Percentiles rank a stretch among this genome's conserved stretches.
Conservation (phyloP, 768 basidiomycete genomes). For the Tremella mesenterica region DNA sequence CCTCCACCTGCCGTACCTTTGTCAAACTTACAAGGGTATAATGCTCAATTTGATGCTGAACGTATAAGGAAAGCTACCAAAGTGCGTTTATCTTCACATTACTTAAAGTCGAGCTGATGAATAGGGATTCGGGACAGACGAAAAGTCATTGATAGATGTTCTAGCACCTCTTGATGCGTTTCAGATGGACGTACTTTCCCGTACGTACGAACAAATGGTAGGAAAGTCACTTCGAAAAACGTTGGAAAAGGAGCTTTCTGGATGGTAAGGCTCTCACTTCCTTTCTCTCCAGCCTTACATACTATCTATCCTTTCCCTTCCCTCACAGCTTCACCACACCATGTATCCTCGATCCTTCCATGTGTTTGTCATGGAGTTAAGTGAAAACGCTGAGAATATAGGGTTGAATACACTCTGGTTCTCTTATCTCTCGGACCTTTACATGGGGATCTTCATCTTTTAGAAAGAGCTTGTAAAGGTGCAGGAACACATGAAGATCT, state of each 20-base stretch:
- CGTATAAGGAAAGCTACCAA: conserved; percentile 46
- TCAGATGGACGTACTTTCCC: conserved; percentile 39
- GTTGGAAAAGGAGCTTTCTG: conserved; percentile 43
- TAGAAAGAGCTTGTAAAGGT: conserved; percentile 41
- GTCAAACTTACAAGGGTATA: conserved; percentile 31
- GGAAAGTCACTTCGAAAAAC: conserved; percentile 37
- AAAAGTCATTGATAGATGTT: conserved; percentile 37
- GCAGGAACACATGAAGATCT: conserved; percentile 45
- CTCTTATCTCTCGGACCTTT: conserved; percentile 42
- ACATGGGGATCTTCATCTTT: conserved; percentile 37
- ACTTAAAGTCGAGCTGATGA: neutral
- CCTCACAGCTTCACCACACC: too few species aligned
- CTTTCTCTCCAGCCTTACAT: too few species aligned
- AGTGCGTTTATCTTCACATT: conserved; percentile 18
- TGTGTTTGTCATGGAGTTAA: neutral
- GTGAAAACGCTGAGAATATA: conserved; percentile 6
- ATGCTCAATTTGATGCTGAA: conserved; percentile 42
- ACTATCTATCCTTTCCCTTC: too few species aligned
- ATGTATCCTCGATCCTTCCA: too few species aligned
- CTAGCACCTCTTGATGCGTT: conserved; percentile 39
- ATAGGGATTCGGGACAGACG: conserved; percentile 43
- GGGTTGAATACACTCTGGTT: conserved; percentile 43
- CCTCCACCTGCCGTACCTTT: conserved; percentile 40
- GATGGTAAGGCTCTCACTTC: conserved; percentile 29
- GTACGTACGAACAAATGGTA: conserved; percentile 41